Conservation (phyloP, 208 protist genomes). For the Naegleria lovaniensis region DNA sequence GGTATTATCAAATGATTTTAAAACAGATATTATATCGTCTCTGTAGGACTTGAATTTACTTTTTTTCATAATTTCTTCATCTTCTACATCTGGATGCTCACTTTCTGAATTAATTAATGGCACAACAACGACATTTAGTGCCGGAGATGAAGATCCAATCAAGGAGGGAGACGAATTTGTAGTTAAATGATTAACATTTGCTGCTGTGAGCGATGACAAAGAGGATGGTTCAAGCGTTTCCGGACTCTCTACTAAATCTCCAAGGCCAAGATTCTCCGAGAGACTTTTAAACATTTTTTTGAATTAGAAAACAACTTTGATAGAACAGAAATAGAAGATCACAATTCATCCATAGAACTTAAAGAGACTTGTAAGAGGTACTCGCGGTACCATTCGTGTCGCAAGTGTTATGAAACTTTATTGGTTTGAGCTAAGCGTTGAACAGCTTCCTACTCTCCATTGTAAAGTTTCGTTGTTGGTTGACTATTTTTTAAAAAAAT, state of each 20-base stretch:
- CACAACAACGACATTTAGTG: not conserved
- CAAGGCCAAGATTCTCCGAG: not conserved
- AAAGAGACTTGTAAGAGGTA: no score
- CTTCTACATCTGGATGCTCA: not conserved
- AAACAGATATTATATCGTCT: constrained; percentile 40
- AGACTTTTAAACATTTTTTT: not conserved
- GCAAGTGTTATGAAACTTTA: no score
- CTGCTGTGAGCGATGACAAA: not conserved
- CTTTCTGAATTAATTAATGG: not conserved
- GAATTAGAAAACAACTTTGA: no score
- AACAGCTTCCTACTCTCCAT: no score
- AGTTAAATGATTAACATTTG: not conserved
- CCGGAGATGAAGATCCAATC: no score
- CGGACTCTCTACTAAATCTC: not conserved
- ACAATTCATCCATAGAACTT: no score
- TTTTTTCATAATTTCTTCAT: constrained; percentile 19
- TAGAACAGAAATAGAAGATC: no score
- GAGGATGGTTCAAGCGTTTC: not conserved
- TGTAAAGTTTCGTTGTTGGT: no score
- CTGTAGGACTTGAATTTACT: constrained; percentile 36
- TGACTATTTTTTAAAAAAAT: not conserved
- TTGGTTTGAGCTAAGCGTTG: no score
- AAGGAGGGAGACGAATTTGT: not conserved
- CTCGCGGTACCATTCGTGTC: no score
- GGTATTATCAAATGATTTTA: constrained; percentile 43